Percentiles rank a stretch among this genome's conserved stretches.
phyloP scores from a whole-genome alignment of 495 filamentous ascomycete genomes.

The Aspergillus diversus region DNA sequence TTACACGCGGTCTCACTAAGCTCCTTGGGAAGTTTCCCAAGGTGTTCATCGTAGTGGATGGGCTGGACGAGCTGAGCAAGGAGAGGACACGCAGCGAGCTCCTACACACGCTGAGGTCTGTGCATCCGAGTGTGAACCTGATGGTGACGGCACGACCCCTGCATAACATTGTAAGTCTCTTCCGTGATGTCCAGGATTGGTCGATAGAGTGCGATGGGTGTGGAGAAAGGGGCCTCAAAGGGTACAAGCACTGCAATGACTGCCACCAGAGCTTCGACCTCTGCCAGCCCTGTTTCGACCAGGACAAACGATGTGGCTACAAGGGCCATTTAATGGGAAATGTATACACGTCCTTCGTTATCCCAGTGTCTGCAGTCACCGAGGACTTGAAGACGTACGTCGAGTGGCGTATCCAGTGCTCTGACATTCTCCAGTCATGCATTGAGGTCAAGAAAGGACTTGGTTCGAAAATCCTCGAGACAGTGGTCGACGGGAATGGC shows the following conservation, averaged over 20 bases:
- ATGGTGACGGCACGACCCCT: slow-evolving; percentile 18
- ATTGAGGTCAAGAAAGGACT: slow-evolving; percentile 10
- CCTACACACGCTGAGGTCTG: background rate
- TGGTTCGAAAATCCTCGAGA: slow-evolving; percentile 5
- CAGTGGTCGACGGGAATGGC: slow-evolving; percentile 6
- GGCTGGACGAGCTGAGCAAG: slow-evolving; percentile 13
- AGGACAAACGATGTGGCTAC: slow-evolving; percentile 8
- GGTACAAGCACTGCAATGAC: slow-evolving; percentile 1
- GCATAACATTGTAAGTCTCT: slow-evolving; percentile 7
- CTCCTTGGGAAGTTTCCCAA: slow-evolving; percentile 2
- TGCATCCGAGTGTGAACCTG: slow-evolving; percentile 2
- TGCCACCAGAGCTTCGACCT: slow-evolving; percentile 10
- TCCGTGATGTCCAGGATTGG: background rate
- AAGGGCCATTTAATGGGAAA: background rate
- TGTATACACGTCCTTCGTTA: slow-evolving; percentile 2
- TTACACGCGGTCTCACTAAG: background rate
- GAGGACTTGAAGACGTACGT: slow-evolving; percentile 16
- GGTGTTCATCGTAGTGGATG: slow-evolving; percentile 16
- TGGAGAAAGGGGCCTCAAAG: background rate
- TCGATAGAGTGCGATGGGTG: slow-evolving; percentile 6
- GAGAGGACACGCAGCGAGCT: slow-evolving; percentile 4
- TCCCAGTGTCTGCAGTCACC: slow-evolving; percentile 5
- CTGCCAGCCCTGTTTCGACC: slow-evolving; percentile 5
- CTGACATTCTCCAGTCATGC: slow-evolving; percentile 11
- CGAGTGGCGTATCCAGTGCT: slow-evolving; percentile 7